Conservation (phyloP, 2,329 filamentous ascomycete species). For the Fusarium miscanthi region DNA sequence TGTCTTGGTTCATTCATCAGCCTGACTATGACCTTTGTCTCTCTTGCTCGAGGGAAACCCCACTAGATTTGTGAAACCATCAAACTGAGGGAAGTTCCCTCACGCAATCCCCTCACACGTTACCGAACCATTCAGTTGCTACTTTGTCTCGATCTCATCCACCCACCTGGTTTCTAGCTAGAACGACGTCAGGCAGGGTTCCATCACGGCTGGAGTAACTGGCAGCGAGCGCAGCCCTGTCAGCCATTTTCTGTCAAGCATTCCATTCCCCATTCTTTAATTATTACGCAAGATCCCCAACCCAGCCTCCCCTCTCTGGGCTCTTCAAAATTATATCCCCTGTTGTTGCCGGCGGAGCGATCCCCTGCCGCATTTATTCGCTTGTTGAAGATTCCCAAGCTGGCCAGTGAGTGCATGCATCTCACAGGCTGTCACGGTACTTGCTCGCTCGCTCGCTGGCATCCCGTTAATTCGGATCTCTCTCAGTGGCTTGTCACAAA, state of each 20-base stretch:
- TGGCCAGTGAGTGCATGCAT: conserved; percentile 23
- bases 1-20: conserved; percentile 24
- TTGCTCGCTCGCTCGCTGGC: conserved; percentile 12
- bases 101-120: conserved; percentile 5
- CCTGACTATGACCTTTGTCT: conserved; percentile 19
- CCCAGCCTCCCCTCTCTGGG: conserved; percentile 18
- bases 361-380: conserved; percentile 23
- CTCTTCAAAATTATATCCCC: conserved; percentile 16
- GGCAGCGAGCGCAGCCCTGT: conserved; percentile 29
- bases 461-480: conserved; percentile 32
- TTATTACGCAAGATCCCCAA: conserved; percentile 30
- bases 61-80: conserved; percentile 27
- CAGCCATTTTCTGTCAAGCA: conserved; percentile 24
- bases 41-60: conserved; percentile 20
- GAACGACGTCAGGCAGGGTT: not conserved
- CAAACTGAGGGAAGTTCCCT: not conserved
- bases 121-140: not conserved
- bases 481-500: conserved; percentile 41
- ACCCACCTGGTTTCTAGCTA: not conserved
- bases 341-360: conserved; percentile 20
- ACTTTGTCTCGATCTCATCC: not conserved
- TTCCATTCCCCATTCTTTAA: conserved; percentile 38
- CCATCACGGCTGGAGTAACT: conserved; percentile 11
- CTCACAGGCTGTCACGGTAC: conserved; percentile 22
- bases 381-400: conserved; percentile 18